Percentiles rank a stretch among this genome's conserved stretches.
Conservation (phyloP, 2,329 filamentous ascomycete species). For the Cercospora sesami region DNA sequence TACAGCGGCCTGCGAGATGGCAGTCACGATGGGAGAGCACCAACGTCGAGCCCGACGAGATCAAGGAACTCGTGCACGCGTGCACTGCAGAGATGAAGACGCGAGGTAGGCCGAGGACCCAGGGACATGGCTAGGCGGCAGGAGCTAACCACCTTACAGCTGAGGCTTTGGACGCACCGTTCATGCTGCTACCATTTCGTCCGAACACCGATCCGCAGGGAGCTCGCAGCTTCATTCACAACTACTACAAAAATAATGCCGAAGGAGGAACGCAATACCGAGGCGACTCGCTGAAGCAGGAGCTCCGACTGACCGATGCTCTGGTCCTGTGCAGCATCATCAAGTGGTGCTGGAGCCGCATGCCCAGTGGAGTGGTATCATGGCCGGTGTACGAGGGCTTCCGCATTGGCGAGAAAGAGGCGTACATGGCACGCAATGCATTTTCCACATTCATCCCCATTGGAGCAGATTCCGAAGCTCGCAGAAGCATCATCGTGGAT, state of each 20-base stretch:
- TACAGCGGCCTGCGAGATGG: slow-evolving; percentile 71
- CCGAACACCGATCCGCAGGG: slow-evolving; percentile 84
- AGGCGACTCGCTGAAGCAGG: slow-evolving; percentile 74
- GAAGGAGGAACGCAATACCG: slow-evolving; percentile 58
- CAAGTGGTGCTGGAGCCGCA: slow-evolving; percentile 97
- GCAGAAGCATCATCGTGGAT: slow-evolving; percentile 86
- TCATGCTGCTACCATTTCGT: slow-evolving; percentile 90
- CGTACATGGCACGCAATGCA: slow-evolving; percentile 83
- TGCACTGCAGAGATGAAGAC: slow-evolving; percentile 92
- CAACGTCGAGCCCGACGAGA: slow-evolving; percentile 82
- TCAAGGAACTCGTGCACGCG: slow-evolving; percentile 79
- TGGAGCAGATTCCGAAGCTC: slow-evolving; percentile 82
- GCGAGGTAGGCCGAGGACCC: slow-evolving; percentile 65
- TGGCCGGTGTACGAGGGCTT: slow-evolving; percentile 98
- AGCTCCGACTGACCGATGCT: slow-evolving; percentile 88
- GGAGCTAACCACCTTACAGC: slow-evolving; percentile 27
- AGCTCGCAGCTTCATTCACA: slow-evolving; percentile 86
- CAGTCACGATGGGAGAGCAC: slow-evolving; percentile 81
- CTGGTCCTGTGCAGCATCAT: slow-evolving; percentile 92
- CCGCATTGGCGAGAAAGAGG: slow-evolving; percentile 91
- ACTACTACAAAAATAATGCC: slow-evolving; percentile 76
- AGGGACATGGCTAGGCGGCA: background rate
- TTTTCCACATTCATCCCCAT: slow-evolving; percentile 96
- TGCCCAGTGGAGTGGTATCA: slow-evolving; percentile 86
- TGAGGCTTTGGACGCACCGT: slow-evolving; percentile 82